phyloP scores from a whole-genome alignment of 257 asterid species.

The Solanum appendiculatum region DNA sequence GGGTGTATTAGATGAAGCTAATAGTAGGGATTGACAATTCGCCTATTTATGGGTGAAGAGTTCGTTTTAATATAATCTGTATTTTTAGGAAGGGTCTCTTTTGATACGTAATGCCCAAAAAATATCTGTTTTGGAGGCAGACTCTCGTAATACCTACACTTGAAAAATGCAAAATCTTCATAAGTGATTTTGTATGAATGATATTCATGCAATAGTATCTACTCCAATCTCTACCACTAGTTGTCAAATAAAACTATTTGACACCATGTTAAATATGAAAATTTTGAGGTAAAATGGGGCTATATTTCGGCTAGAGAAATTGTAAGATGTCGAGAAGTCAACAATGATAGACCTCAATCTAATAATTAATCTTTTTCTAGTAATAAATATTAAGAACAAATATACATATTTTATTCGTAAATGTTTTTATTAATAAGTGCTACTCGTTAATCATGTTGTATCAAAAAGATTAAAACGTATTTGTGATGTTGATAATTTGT shows the following conservation, averaged over 20 bases:
- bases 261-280: not conserved
- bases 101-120: not conserved
- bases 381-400: not conserved
- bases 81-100: not conserved
- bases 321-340: not conserved
- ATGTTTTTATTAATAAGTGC: no score
- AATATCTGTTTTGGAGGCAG: not conserved
- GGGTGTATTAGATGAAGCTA: not conserved
- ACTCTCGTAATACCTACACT: not conserved
- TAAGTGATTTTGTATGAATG: not conserved
- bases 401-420: not conserved
- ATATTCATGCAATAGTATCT: not conserved
- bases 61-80: no score
- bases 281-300: no score
- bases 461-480: not conserved
- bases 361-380: not conserved
- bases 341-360: not conserved
- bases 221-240: not conserved
- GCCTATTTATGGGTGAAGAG: not conserved
- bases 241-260: not conserved
- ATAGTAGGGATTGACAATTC: not conserved
- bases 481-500: not conserved
- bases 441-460: not conserved
- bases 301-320: not conserved
- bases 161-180: not conserved